Evolutionary conservation across 1,284 basidiomycete species (phyloP).

Genomic region (Mycosarcoma maydis): DNA sequence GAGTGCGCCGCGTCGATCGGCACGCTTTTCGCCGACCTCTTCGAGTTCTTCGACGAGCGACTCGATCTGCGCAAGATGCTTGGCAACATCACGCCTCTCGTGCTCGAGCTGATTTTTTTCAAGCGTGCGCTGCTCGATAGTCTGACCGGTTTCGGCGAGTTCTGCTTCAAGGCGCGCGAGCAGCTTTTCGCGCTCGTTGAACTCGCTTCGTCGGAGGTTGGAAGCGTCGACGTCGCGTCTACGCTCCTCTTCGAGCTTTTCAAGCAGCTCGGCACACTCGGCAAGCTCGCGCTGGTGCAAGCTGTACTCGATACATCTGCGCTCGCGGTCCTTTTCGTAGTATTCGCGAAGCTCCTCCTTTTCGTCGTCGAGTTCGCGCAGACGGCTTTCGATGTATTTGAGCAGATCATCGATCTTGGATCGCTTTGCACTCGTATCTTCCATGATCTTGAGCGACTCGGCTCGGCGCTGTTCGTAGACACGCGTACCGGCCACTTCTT

Average conservation of each 20-base stretch:
- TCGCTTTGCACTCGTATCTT: conserved; percentile 93
- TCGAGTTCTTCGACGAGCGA: conserved; percentile 81
- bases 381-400: conserved; percentile 86
- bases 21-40: conserved; percentile 64
- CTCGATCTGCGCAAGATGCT: conserved; percentile 78
- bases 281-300: conserved; percentile 89
- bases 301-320: conserved; percentile 93
- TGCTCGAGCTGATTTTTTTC: conserved; percentile 78
- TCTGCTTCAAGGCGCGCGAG: conserved; percentile 76
- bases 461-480: conserved; percentile 94
- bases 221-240: conserved; percentile 78
- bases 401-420: conserved; percentile 89
- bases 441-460: conserved; percentile 94
- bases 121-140: conserved; percentile 76
- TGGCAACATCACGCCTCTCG: conserved; percentile 71
- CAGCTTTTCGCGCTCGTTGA: conserved; percentile 82
- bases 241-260: conserved; percentile 78
- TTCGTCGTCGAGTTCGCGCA: conserved; percentile 92
- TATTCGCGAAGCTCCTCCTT: conserved; percentile 97
- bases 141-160: conserved; percentile 78
- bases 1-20: conserved; percentile 69
- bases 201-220: conserved; percentile 82
- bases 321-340: conserved; percentile 91
- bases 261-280: conserved; percentile 84
- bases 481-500: conserved; percentile 97